These are phyloP conservation scores for Catunica adiposa DNA, from an alignment of 2,329 filamentous ascomycete species.

Conservation along the genomic window DNA sequence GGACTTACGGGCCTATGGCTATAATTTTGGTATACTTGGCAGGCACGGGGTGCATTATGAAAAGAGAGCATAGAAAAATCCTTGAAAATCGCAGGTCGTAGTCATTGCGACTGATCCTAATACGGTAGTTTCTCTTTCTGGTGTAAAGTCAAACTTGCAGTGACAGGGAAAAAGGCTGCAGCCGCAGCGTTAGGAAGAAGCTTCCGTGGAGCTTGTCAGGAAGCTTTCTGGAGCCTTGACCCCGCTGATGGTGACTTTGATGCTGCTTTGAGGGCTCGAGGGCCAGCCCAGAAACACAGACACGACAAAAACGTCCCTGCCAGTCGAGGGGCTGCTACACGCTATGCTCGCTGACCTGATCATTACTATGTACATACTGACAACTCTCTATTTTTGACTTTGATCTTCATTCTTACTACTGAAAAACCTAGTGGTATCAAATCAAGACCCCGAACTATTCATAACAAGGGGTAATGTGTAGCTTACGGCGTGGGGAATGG, in stretches of 20 bases:
- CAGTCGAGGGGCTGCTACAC: neutral
- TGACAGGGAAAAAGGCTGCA: conserved; percentile 1
- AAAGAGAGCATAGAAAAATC: neutral
- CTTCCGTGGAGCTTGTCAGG: neutral
- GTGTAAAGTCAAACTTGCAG: neutral
- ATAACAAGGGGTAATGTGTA: too few species aligned
- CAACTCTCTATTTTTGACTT: too few species aligned
- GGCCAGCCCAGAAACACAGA: neutral
- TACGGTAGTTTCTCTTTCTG: neutral
- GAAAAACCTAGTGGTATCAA: too few species aligned
- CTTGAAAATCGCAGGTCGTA: neutral
- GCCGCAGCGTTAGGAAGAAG: neutral
- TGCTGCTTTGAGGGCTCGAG: neutral
- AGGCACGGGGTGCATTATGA: neutral
- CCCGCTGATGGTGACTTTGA: conserved; percentile 2
- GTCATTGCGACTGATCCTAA: neutral
- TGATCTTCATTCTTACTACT: too few species aligned
- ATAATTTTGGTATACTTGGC: neutral
- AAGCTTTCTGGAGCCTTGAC: conserved; percentile 1
- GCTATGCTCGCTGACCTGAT: neutral
- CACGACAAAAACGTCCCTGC: neutral
- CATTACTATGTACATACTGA: neutral
- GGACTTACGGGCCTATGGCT: neutral
- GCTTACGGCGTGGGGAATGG: too few species aligned
- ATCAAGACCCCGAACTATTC: too few species aligned